These are phyloP conservation scores for Teunomyces barrocoloradensis DNA, from an alignment of 805 yeast genomes.

Conservation along the genomic window DNA sequence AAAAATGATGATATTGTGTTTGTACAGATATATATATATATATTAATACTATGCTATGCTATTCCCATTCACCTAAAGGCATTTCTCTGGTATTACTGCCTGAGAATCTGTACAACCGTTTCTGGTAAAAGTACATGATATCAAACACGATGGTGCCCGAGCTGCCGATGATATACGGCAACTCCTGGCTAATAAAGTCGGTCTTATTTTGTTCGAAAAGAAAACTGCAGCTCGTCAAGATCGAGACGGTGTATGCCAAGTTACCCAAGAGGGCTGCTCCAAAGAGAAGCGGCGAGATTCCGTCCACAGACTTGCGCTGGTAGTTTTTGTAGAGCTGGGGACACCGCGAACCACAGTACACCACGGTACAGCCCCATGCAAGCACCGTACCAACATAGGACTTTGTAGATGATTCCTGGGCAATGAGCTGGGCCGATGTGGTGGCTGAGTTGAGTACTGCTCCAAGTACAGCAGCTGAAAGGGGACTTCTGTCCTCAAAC, in stretches of 20 bases:
- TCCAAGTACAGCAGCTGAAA: neutral
- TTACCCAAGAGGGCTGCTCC: slow-evolving; percentile 79
- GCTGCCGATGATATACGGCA: slow-evolving; percentile 83
- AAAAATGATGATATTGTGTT: neutral
- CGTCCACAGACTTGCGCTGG: slow-evolving; percentile 77
- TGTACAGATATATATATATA: too few species aligned
- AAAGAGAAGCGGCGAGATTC: slow-evolving; percentile 78
- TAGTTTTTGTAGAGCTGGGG: slow-evolving; percentile 84
- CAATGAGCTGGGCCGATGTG: neutral
- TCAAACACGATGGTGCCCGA: slow-evolving; percentile 85
- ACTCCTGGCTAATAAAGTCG: slow-evolving; percentile 59
- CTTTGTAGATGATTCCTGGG: neutral
- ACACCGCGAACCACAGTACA: slow-evolving; percentile 74
- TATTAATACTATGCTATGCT: neutral
- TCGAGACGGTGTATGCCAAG: slow-evolving; percentile 70
- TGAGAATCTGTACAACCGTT: slow-evolving; percentile 28
- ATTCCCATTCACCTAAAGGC: slow-evolving; percentile 7
- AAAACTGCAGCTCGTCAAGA: slow-evolving; percentile 61
- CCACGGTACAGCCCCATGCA: slow-evolving; percentile 78
- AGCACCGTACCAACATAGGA: slow-evolving; percentile 21
- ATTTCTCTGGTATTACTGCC: slow-evolving; percentile 9
- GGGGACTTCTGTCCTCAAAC: neutral
- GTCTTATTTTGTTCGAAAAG: slow-evolving; percentile 27
- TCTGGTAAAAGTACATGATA: slow-evolving; percentile 63
- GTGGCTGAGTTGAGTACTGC: neutral